These are phyloP conservation scores for Mesembryanthemum crystallinum DNA, from an alignment of 148 eudicot species.

Conservation along the genomic window DNA sequence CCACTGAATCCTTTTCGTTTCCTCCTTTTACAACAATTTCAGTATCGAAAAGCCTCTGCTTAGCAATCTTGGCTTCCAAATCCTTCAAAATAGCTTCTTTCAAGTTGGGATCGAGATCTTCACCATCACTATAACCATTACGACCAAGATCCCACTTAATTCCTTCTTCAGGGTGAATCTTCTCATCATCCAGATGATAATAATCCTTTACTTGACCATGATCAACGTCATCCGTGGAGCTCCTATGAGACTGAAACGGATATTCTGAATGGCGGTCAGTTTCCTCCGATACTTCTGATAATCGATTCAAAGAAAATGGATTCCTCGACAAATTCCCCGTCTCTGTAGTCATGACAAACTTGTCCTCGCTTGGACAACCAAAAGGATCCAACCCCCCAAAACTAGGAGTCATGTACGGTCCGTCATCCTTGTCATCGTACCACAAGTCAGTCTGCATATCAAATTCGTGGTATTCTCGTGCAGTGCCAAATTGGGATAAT, in stretches of 20 bases:
- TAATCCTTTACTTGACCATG: slow-evolving; percentile 38
- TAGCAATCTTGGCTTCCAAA: slow-evolving; percentile 10
- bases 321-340: slow-evolving; percentile 32
- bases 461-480: slow-evolving; percentile 87
- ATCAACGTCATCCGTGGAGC: slow-evolving; percentile 27
- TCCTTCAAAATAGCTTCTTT: slow-evolving; percentile 32
- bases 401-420: slow-evolving; percentile 53
- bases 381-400: slow-evolving; percentile 48
- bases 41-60: slow-evolving; percentile 18
- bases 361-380: slow-evolving; percentile 77
- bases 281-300: slow-evolving; percentile 40
- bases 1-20: slow-evolving; percentile 11
- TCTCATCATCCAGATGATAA: slow-evolving; percentile 36
- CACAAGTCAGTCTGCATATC: slow-evolving; percentile 86
- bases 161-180: slow-evolving; percentile 18
- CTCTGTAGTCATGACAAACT: slow-evolving; percentile 68
- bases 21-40: slow-evolving; percentile 5
- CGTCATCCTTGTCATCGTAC: slow-evolving; percentile 87
- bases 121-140: slow-evolving; percentile 16
- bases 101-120: slow-evolving; percentile 22
- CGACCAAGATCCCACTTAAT: slow-evolving; percentile 27
- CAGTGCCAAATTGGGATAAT: slow-evolving; percentile 94
- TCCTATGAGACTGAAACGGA: slow-evolving; percentile 34
- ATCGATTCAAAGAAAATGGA: slow-evolving; percentile 32
- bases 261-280: slow-evolving; percentile 29